Evolutionary conservation across 1,284 basidiomycete species (phyloP).

Genomic region (Thelephora terrestris): DNA sequence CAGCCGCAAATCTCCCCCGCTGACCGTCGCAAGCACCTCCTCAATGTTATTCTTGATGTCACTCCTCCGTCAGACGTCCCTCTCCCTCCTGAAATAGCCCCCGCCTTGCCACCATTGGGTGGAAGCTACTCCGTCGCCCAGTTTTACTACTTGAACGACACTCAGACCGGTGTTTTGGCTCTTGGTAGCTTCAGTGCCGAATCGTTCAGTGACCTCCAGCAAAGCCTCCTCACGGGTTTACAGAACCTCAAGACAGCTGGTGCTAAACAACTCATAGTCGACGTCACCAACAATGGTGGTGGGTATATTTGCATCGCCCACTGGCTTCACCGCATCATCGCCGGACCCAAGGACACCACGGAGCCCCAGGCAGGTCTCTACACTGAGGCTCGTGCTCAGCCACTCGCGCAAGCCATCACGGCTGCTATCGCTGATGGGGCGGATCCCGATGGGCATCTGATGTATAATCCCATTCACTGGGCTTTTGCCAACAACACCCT

Average conservation of each 20-base stretch:
- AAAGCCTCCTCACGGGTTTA: constrained; percentile 38
- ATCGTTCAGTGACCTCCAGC: constrained; percentile 31
- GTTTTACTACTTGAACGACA: constrained; percentile 44
- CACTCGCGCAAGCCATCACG: constrained; percentile 41
- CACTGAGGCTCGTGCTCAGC: constrained; percentile 38
- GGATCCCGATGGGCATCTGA: constrained; percentile 35
- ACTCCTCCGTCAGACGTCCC: constrained; percentile 35
- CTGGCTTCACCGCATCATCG: constrained; percentile 55
- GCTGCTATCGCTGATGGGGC: constrained; percentile 28
- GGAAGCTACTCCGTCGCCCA: constrained; percentile 42
- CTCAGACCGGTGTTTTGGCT: constrained; percentile 46
- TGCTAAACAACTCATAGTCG: constrained; percentile 44
- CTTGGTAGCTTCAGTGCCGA: constrained; percentile 47
- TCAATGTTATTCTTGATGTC: constrained; percentile 43
- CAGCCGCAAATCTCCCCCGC: constrained; percentile 28
- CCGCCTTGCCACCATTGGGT: constrained; percentile 26
- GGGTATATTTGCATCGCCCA: constrained; percentile 53
- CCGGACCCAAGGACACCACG: constrained; percentile 40
- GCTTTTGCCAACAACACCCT: constrained; percentile 36
- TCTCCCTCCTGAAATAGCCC: constrained; percentile 38
- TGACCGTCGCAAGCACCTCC: constrained; percentile 28
- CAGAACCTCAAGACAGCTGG: constrained; percentile 37
- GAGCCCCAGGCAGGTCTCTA: constrained; percentile 49
- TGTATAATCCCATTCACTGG: constrained; percentile 45
- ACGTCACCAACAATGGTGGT: constrained; percentile 53